These are phyloP conservation scores for Aspergillus flavus DNA, from an alignment of 2,329 filamentous ascomycete genomes.

Conservation along the genomic window DNA sequence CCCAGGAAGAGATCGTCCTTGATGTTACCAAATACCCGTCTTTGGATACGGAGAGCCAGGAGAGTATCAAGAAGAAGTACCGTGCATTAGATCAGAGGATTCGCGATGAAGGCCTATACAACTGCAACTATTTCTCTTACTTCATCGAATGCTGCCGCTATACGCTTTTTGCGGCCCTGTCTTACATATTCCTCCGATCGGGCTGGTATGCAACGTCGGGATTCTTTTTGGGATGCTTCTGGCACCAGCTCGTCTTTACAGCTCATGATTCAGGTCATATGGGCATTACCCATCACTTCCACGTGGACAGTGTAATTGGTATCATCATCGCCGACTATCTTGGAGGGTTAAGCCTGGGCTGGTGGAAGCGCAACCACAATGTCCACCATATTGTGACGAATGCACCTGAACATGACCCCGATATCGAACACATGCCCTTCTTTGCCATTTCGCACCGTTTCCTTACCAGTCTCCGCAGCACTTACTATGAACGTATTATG, in stretches of 20 bases:
- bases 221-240: conserved; percentile 76
- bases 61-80: conserved; percentile 77
- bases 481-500: conserved; percentile 83
- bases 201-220: conserved; percentile 72
- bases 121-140: conserved; percentile 83
- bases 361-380: conserved; percentile 98
- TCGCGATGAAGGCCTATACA: conserved; percentile 72
- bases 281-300: conserved; percentile 92
- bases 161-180: conserved; percentile 63
- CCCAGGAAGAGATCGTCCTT: conserved; percentile 72
- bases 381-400: conserved; percentile 97
- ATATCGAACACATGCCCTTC: conserved; percentile 89
- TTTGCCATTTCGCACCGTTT: conserved; percentile 85
- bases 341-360: conserved; percentile 86
- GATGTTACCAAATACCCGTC: conserved; percentile 81
- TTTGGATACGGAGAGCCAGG: conserved; percentile 73
- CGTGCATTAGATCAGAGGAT: conserved; percentile 74
- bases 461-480: conserved; percentile 71
- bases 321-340: conserved; percentile 89
- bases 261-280: conserved; percentile 97
- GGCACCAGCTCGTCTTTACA: conserved; percentile 93
- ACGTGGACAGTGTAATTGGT: conserved; percentile 79
- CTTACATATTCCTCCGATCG: conserved; percentile 61
- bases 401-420: conserved; percentile 90
- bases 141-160: conserved; percentile 75